Evolutionary conservation across 495 filamentous ascomycete genomes (phyloP).

Genomic region (Podospora comata): DNA sequence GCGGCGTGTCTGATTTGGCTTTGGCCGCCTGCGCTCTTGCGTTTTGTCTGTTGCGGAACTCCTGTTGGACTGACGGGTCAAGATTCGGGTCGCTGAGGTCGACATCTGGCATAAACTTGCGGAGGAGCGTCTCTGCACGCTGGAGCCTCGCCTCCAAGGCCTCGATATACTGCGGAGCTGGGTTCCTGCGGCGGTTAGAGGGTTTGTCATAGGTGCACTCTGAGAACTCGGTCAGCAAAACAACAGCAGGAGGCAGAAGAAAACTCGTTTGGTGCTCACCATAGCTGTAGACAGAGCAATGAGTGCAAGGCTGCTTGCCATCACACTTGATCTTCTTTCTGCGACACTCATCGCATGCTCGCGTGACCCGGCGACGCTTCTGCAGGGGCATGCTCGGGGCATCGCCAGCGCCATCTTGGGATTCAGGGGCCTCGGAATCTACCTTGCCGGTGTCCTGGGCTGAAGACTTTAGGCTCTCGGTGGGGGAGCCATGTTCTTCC

Average conservation of each 20-base stretch:
- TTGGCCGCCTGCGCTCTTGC: slow-evolving; percentile 37
- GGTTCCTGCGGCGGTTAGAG: slow-evolving; percentile 91
- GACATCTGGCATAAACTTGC: slow-evolving; percentile 76
- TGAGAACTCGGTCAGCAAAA: slow-evolving; percentile 45
- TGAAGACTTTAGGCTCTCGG: slow-evolving; percentile 30
- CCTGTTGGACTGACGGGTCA: slow-evolving; percentile 63
- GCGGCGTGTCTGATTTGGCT: slow-evolving; percentile 31
- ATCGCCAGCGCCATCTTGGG: slow-evolving; percentile 23
- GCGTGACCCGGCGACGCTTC: slow-evolving; percentile 83
- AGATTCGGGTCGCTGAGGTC: slow-evolving; percentile 80
- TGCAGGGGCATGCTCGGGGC: slow-evolving; percentile 59
- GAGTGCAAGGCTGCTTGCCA: slow-evolving; percentile 95
- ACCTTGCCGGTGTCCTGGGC: slow-evolving; percentile 24
- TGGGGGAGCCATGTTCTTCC: slow-evolving; percentile 33
- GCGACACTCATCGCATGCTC: slow-evolving; percentile 93
- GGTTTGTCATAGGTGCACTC: slow-evolving; percentile 99
- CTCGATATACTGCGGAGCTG: slow-evolving; percentile 92
- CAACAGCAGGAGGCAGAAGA: neutral
- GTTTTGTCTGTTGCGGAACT: slow-evolving; percentile 49
- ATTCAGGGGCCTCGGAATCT: slow-evolving; percentile 28
- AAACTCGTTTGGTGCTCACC: slow-evolving; percentile 54
- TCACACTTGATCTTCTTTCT: slow-evolving; percentile 99
- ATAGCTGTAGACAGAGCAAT: slow-evolving; percentile 97
- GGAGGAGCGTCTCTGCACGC: slow-evolving; percentile 76
- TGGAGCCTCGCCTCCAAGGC: slow-evolving; percentile 80